phyloP scores from a whole-genome alignment of 768 basidiomycete genomes.

The Trametes cubensis region DNA sequence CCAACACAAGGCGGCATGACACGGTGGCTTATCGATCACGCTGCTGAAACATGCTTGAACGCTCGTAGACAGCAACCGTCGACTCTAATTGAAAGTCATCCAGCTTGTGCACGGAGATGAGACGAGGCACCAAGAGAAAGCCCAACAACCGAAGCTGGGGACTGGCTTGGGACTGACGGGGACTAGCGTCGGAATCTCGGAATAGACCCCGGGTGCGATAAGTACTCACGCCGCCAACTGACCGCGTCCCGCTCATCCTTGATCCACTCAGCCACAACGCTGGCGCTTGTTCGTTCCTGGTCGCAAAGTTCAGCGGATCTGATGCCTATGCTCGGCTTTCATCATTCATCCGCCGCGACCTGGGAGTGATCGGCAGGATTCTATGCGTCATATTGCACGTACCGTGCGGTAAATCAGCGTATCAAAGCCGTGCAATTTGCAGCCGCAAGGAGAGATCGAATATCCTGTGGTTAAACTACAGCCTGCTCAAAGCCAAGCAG shows the following conservation, averaged over 20 bases:
- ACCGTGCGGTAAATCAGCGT: neutral
- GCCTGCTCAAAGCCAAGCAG: conserved; percentile 29
- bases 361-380: neutral
- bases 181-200: neutral
- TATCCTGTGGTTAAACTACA: neutral
- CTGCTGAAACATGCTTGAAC: conserved; percentile 5
- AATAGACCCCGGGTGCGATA: neutral
- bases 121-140: no score
- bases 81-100: no score
- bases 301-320: conserved; percentile 3
- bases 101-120: no score
- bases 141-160: no score
- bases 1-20: neutral
- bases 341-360: neutral
- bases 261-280: conserved; percentile 16
- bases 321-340: neutral
- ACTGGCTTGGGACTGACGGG: no score
- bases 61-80: neutral
- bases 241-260: neutral
- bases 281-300: conserved; percentile 17
- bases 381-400: neutral
- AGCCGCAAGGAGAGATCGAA: neutral
- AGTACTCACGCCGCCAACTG: neutral
- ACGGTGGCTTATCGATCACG: neutral
- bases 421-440: neutral